Evolutionary conservation across 306 rosid genomes (phyloP), one percentile per base, ranked within the genome.

Genomic region (Quercus engelmannii): DNA sequence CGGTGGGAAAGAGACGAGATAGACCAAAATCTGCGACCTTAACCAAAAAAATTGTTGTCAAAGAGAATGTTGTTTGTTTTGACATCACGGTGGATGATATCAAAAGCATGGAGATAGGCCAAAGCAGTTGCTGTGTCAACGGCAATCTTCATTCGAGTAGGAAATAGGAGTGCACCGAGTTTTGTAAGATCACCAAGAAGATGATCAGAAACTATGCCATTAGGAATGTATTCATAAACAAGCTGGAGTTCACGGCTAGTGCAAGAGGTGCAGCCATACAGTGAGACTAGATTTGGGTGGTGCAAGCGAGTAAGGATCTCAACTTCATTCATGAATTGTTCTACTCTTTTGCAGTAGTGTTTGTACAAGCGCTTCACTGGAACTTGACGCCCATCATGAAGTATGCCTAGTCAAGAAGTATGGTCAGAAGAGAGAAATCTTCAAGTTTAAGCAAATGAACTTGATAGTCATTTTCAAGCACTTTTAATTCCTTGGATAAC

Each of bases 1-100:
- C 52, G 0, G 15, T 54, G 1, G 99, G 99, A 65, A 94, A 94
- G 68, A 91, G 91, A 4, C 97, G 97, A 1, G 97, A 94, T 8
- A 91, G 89, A 52, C 97, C 99, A 38, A 94, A 94, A 80, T 92
- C 99, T 3, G 95, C 99, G 43, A 94, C 97, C 82, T 91, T 94
- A 58, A 92, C 97, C 1, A 74, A 43, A 64, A 25, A 88, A 92
- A 71, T 85, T 71, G 20, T 64, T 30, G 83, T 92, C 97, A 2
- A 92, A 87, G 74, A 94, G 97, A 78, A 94, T 92, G 26, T 25
- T 25, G 74, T 78, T 88, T 81, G 97, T 92, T 79, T 92, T 94
- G 19, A 92, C 91, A 74, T 94, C 97, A 3, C 97, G 85, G 82
- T 94, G 99, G 80, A 94, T 87, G 80, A 87, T 87, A 4, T 85